Conservation (phyloP, 768 basidiomycete genomes). For the Suillus paluster region DNA sequence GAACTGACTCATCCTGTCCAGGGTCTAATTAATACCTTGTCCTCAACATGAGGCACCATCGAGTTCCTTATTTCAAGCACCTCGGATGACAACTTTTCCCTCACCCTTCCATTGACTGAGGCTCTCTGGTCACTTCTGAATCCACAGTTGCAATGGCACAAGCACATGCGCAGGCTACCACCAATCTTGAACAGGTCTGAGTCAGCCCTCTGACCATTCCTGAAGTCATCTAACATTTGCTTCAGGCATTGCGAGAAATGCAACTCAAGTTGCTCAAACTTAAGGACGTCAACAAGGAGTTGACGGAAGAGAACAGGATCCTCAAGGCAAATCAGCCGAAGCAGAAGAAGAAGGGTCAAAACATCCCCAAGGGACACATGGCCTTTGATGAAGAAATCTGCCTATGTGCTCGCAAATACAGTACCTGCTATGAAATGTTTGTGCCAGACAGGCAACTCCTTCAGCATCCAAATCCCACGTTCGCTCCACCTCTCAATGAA, state of each 20-base stretch:
- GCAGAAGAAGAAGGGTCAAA: not conserved
- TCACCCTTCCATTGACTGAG: not conserved
- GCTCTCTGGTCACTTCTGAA: not conserved
- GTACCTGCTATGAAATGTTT: constrained; percentile 1
- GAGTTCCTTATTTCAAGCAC: not conserved
- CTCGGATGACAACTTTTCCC: not conserved
- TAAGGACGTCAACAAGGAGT: constrained; percentile 4
- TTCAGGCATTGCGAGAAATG: not conserved
- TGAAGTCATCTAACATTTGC: not conserved
- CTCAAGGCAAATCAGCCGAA: constrained; percentile 9
- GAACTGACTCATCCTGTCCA: not conserved
- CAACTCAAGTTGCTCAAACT: not conserved
- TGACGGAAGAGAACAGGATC: constrained; percentile 8
- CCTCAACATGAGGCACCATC: not conserved
- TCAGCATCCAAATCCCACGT: not conserved
- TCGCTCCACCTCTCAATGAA: not conserved
- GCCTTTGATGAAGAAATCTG: not conserved
- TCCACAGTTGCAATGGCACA: not conserved
- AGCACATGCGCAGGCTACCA: no score
- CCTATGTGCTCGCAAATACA: not conserved
- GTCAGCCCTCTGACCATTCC: no score
- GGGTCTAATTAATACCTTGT: not conserved
- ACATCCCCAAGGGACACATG: not conserved
- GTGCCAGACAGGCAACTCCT: constrained; percentile 1
- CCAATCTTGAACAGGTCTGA: no score